Evolutionary conservation across 1,284 basidiomycete genomes (phyloP), one percentile per base, ranked within the genome.

Genomic region (Schizopora paradoxa): DNA sequence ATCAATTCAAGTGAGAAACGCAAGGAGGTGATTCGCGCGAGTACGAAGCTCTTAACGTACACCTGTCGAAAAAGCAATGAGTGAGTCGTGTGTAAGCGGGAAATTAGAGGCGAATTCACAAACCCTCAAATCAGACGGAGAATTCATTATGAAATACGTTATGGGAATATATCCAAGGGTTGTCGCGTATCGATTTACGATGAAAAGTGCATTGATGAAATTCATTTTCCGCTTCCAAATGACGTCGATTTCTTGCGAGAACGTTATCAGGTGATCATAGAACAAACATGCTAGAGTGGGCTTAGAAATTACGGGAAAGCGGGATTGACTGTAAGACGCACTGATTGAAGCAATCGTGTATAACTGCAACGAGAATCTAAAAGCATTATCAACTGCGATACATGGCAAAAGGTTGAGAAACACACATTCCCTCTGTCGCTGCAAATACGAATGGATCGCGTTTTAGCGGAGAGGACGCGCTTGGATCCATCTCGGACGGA

Each of bases 151-250:
- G 40, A 50, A 50, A 31, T 27, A 41, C 10, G 42, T 31, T 5
- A 46, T 28, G 6, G 48, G 43, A 26, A 45, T 41, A 37, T 50
- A 50, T 36, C 48, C 48, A 32, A 50, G 25, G 21, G 23, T 22
- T 5, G 37, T 46, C 22, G 46, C 38, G 27, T 50, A 50, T 33
- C 48, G n/a, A 32, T 50, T 50, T 5, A 46, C 16, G 27, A 46
- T 4, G 21, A 46, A 50, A 11, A 50, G 34, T 10, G 5, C 22
- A 13, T 43, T 41, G n/a, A 45, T 33, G 4, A 42, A 13, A 5
- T 43, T 36, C 13, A 41, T 22, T 25, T 29, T 45, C 25, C 41
- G 48, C 19, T 26, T 21, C 48, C 48, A 50, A 19, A 50, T 36
- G 11, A 22, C 25, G 11, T 41, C 25, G 22, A 45, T 41, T 27